These are phyloP conservation scores for Graphiopsis chlorocephala DNA, from an alignment of 2,329 filamentous ascomycete species.

Conservation along the genomic window DNA sequence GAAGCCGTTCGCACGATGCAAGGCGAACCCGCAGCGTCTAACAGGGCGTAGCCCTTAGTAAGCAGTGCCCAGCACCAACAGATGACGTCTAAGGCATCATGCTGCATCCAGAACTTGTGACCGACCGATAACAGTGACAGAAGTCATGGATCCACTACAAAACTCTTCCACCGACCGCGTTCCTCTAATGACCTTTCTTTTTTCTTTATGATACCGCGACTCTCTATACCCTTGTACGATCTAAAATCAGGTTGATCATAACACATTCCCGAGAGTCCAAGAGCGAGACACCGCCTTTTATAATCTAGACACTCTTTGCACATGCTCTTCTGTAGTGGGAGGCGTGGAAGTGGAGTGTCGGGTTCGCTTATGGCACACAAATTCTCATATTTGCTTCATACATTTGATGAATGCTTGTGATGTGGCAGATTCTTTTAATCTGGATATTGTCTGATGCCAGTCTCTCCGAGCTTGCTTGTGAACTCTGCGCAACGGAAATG, in stretches of 20 bases:
- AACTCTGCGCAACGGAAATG: no score
- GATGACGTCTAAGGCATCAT: no score
- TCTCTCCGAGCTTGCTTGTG: no score
- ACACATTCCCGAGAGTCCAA: conserved; percentile 15
- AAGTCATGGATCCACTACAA: not conserved
- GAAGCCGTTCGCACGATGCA: no score
- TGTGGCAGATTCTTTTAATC: not conserved
- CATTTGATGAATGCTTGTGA: not conserved
- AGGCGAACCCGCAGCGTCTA: no score
- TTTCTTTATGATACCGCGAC: conserved; percentile 15
- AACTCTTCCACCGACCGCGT: not conserved
- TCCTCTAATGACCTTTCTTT: not conserved
- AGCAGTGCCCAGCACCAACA: no score
- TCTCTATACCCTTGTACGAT: conserved; percentile 16
- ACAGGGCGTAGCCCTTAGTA: no score
- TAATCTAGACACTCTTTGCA: conserved; percentile 17
- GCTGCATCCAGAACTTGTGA: no score
- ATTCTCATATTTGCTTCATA: not conserved
- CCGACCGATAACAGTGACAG: no score
- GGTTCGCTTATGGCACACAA: conserved; percentile 16
- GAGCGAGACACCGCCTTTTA: conserved; percentile 15
- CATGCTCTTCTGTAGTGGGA: conserved; percentile 12
- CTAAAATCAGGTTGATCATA: conserved; percentile 14
- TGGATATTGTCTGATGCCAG: no score
- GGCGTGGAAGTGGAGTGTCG: conserved; percentile 16